A percentile compares a stretch with the other conserved stretches of the same genome.
These are phyloP conservation scores for Thozetella sp. DNA, from an alignment of 495 filamentous ascomycete genomes.

Conservation along the genomic window DNA sequence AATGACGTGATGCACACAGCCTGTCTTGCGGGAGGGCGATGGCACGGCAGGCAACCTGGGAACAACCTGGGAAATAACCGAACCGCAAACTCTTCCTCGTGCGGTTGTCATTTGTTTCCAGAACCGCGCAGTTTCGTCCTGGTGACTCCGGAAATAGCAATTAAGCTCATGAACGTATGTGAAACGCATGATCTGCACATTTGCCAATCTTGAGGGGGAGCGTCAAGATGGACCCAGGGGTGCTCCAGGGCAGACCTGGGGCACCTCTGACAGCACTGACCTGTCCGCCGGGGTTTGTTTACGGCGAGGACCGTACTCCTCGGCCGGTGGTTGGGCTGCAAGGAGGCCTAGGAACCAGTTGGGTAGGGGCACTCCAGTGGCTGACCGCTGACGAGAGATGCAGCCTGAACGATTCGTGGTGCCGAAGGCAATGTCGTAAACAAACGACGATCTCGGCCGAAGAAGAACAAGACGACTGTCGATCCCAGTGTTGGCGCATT, in stretches of 20 bases:
- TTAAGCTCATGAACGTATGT: not conserved
- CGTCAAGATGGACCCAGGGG: not conserved
- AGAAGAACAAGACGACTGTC: too few species aligned
- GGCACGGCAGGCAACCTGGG: not conserved
- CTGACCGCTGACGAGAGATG: not conserved
- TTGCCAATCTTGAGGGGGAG: not conserved
- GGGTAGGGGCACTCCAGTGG: not conserved
- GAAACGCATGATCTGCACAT: not conserved
- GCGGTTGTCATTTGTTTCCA: too few species aligned
- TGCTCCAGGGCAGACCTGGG: too few species aligned
- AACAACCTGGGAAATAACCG: not conserved
- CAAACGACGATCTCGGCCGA: too few species aligned
- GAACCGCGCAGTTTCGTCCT: too few species aligned
- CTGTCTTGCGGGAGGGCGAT: not conserved
- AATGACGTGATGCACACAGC: not conserved
- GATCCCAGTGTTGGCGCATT: too few species aligned
- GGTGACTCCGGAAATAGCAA: conserved; percentile 1
- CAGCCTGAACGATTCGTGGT: too few species aligned
- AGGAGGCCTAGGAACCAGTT: too few species aligned
- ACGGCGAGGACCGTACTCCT: too few species aligned
- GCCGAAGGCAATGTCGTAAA: too few species aligned
- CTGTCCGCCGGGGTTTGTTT: too few species aligned
- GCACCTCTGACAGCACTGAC: too few species aligned
- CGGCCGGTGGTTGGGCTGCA: not conserved
- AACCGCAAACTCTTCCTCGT: not conserved